These are phyloP conservation scores for Fusarium sp. DNA, from an alignment of 2,329 filamentous ascomycete species.

Conservation along the genomic window DNA sequence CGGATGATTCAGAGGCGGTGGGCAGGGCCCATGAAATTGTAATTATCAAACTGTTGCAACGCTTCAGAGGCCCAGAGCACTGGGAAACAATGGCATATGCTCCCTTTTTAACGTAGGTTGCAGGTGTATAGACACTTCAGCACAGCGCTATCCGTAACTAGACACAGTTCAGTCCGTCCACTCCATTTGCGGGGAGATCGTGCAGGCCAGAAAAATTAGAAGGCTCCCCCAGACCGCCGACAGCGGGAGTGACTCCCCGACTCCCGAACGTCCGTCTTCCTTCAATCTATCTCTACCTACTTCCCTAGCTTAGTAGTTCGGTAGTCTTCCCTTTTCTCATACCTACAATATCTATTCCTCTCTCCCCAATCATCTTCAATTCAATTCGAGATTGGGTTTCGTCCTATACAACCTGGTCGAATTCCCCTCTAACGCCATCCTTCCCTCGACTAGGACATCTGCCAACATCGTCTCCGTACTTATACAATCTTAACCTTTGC, in stretches of 20 bases:
- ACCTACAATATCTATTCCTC: slow-evolving; percentile 16
- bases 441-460: slow-evolving; percentile 3
- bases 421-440: slow-evolving; percentile 2
- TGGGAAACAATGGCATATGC: slow-evolving; percentile 14
- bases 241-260: slow-evolving; percentile 48
- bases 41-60: not conserved
- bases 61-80: slow-evolving; percentile 5
- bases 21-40: slow-evolving; percentile 24
- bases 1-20: slow-evolving; percentile 43
- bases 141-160: slow-evolving; percentile 2
- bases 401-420: not conserved
- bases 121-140: not conserved
- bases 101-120: slow-evolving; percentile 2
- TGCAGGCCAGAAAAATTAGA: slow-evolving; percentile 23
- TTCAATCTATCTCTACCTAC: slow-evolving; percentile 1
- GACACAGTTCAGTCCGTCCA: not conserved
- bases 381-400: slow-evolving; percentile 4
- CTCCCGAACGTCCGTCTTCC: slow-evolving; percentile 39
- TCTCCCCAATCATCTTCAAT: slow-evolving; percentile 15
- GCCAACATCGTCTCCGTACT: slow-evolving; percentile 9
- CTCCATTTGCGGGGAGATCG: slow-evolving; percentile 29
- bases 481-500: slow-evolving; percentile 3
- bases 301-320: slow-evolving; percentile 26
- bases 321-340: slow-evolving; percentile 18
- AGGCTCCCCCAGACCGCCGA: slow-evolving; percentile 44